Conservation (phyloP, 1,139 yeast genomes). For the Tardiomyces depauwii region DNA sequence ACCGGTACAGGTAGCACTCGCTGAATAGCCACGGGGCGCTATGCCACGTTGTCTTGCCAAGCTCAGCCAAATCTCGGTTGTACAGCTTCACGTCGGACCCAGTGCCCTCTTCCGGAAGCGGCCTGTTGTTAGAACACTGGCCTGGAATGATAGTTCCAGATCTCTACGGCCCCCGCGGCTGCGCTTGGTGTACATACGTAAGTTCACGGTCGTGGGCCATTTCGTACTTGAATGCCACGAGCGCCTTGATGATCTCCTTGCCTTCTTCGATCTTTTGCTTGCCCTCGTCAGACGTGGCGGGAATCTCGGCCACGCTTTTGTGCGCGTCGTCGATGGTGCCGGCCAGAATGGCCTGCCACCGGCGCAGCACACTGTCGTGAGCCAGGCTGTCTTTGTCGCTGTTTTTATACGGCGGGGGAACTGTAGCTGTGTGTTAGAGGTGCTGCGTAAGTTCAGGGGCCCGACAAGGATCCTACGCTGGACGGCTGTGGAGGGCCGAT, state of each 20-base stretch:
- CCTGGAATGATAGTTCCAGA: too few species aligned
- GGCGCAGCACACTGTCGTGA: slow-evolving; percentile 56
- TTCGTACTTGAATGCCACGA: slow-evolving; percentile 26
- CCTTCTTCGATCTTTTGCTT: slow-evolving; percentile 23
- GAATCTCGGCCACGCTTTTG: slow-evolving; percentile 21
- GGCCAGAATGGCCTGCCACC: slow-evolving; percentile 81
- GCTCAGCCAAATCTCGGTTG: slow-evolving; percentile 30
- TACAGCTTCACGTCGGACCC: slow-evolving; percentile 22
- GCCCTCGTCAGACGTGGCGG: slow-evolving; percentile 16
- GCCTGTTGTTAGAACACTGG: slow-evolving; percentile 5
- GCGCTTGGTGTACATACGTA: slow-evolving; percentile 8
- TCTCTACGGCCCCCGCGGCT: too few species aligned
- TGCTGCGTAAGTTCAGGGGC: too few species aligned
- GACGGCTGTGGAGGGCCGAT: too few species aligned
- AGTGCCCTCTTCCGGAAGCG: slow-evolving; percentile 12
- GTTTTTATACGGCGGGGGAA: slow-evolving; percentile 34
- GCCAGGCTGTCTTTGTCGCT: slow-evolving; percentile 74
- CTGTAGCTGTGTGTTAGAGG: neutral
- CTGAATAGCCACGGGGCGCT: slow-evolving; percentile 88
- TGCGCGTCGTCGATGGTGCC: slow-evolving; percentile 55
- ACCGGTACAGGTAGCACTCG: slow-evolving; percentile 77
- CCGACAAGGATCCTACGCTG: too few species aligned
- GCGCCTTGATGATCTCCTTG: slow-evolving; percentile 24
- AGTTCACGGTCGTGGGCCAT: slow-evolving; percentile 21
- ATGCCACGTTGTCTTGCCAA: slow-evolving; percentile 49